Conservation (phyloP, 2,329 filamentous ascomycete genomes). For the Knoxdaviesia proteae region DNA sequence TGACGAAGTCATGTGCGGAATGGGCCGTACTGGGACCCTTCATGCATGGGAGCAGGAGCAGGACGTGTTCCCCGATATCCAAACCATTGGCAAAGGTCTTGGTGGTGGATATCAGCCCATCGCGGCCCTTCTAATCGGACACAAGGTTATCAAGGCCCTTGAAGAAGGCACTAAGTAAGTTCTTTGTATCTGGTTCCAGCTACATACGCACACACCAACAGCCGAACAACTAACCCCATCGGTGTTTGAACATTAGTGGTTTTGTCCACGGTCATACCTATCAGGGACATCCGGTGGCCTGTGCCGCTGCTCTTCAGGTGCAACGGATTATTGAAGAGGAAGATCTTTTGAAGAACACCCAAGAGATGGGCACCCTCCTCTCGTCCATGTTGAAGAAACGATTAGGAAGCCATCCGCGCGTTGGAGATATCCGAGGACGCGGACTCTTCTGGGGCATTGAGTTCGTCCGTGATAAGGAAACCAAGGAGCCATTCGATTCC, state of each 20-base stretch:
- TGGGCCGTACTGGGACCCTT: constrained; percentile 37
- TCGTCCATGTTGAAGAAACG: constrained; percentile 9
- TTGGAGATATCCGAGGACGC: constrained; percentile 18
- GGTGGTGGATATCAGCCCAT: constrained; percentile 34
- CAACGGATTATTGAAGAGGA: constrained; percentile 16
- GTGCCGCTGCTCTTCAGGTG: constrained; percentile 17
- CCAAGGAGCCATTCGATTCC: constrained; percentile 15
- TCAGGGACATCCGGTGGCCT: constrained; percentile 17
- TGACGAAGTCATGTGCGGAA: constrained; percentile 48
- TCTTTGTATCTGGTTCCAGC: not conserved
- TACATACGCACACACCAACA: constrained; percentile 5
- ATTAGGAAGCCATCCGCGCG: constrained; percentile 12
- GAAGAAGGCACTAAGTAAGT: constrained; percentile 18
- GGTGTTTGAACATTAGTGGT: constrained; percentile 9
- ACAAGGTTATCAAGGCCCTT: constrained; percentile 26
- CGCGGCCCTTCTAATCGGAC: constrained; percentile 31
- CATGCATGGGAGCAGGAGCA: constrained; percentile 44
- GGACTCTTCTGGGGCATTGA: constrained; percentile 26
- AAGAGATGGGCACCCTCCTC: constrained; percentile 12
- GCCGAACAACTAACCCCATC: not conserved
- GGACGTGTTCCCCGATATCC: constrained; percentile 26
- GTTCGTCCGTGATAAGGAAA: constrained; percentile 18
- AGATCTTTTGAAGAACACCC: constrained; percentile 13
- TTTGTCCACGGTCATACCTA: constrained; percentile 40
- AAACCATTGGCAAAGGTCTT: constrained; percentile 37